Percentiles rank a stretch among this genome's conserved stretches.
Conservation (phyloP, 768 basidiomycete species). For the Mycena olivaceomarginata region DNA sequence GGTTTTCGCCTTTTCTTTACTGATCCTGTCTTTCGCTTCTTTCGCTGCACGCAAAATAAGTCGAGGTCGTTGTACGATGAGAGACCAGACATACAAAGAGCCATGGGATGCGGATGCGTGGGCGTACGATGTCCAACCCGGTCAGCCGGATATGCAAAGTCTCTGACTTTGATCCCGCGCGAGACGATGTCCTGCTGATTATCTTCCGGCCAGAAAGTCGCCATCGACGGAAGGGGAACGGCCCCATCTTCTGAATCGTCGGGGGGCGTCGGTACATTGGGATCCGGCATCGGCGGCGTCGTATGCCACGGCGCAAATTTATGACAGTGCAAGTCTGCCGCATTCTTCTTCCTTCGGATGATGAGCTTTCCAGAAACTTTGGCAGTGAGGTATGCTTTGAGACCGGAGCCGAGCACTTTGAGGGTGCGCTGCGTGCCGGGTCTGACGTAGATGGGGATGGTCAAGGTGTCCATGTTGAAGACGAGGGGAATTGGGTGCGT, state of each 20-base stretch:
- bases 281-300: constrained; percentile 7
- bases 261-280: background rate
- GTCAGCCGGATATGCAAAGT: constrained; percentile 39
- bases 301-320: background rate
- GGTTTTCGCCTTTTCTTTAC: background rate
- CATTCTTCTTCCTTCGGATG: constrained; percentile 19
- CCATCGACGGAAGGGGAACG: background rate
- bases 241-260: background rate
- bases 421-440: constrained; percentile 36
- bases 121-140: constrained; percentile 30
- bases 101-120: constrained; percentile 9
- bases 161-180: constrained; percentile 39
- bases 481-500: background rate
- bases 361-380: constrained; percentile 34
- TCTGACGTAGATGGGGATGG: constrained; percentile 33
- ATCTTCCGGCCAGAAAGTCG: constrained; percentile 25
- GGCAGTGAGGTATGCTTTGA: constrained; percentile 38
- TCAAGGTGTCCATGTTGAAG: background rate
- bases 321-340: background rate
- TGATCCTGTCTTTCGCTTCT: background rate
- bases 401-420: constrained; percentile 24
- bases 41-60: constrained; percentile 2
- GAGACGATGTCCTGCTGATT: constrained; percentile 25
- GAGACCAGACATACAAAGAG: constrained; percentile 13
- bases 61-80: background rate